Percentiles rank a stretch among this genome's conserved stretches.
Conservation (phyloP, 495 filamentous ascomycete genomes). For the Podospora bellae-mahoneyi region DNA sequence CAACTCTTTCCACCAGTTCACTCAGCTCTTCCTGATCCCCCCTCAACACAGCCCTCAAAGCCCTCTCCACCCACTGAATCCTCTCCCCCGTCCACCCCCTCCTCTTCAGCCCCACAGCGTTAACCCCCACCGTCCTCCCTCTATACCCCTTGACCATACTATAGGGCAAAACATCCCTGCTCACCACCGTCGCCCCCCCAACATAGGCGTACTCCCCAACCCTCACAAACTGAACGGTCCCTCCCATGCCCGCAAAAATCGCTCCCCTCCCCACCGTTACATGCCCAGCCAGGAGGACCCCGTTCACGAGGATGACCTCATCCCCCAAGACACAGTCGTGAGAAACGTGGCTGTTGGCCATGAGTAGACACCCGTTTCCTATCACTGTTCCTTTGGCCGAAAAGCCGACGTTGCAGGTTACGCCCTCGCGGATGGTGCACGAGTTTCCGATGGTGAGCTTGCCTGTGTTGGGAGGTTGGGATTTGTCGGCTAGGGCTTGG, state of each 20-base stretch:
- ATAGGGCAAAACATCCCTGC: slow-evolving; percentile 2
- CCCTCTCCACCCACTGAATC: neutral
- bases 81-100: slow-evolving; percentile 11
- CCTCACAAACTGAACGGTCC: neutral
- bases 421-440: slow-evolving; percentile 2
- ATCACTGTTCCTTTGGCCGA: neutral
- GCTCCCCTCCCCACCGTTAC: neutral
- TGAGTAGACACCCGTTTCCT: neutral
- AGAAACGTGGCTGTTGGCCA: neutral
- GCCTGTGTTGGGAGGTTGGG: neutral
- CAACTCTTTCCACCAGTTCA: neutral
- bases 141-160: slow-evolving; percentile 7
- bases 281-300: neutral
- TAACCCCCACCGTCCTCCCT: neutral
- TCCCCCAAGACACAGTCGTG: neutral
- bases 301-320: slow-evolving; percentile 4
- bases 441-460: neutral
- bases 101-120: slow-evolving; percentile 1
- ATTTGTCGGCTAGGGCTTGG: neutral
- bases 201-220: slow-evolving; percentile 2
- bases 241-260: neutral
- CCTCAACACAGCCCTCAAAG: neutral
- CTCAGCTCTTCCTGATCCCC: neutral
- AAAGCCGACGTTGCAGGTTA: neutral
- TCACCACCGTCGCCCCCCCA: neutral